Evolutionary conservation across 2,329 filamentous ascomycete genomes (phyloP).

Genomic region (Pseudogymnoascus sp.): DNA sequence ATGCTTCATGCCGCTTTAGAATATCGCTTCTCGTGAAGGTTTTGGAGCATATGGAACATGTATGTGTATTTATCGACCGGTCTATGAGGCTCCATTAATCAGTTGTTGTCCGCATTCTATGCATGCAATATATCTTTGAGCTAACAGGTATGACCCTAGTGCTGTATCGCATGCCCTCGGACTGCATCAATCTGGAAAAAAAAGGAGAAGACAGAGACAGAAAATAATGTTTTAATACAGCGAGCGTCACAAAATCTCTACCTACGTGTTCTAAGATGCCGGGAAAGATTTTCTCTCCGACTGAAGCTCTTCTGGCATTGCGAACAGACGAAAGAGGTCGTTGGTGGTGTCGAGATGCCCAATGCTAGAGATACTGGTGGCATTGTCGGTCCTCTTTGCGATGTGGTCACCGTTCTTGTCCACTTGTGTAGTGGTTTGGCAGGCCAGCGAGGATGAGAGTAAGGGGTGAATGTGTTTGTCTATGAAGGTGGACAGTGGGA

Average conservation of each 20-base stretch:
- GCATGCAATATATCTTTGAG: background rate
- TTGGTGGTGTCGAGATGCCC: background rate
- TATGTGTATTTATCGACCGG: conserved; percentile 12
- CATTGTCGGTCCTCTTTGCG: background rate
- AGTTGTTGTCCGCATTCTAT: background rate
- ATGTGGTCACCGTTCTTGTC: background rate
- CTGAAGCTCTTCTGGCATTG: conserved; percentile 19
- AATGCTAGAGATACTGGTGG: background rate
- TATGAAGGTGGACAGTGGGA: background rate
- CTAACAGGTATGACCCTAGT: background rate
- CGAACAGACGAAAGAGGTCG: conserved; percentile 12
- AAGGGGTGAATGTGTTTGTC: background rate
- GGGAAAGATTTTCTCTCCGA: conserved; percentile 21
- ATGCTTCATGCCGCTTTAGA: conserved; percentile 19
- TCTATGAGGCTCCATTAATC: background rate
- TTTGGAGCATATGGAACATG: conserved; percentile 20
- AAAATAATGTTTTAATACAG: background rate
- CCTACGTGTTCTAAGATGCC: conserved; percentile 20
- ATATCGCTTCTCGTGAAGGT: conserved; percentile 22
- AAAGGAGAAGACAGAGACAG: background rate
- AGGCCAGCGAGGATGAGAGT: background rate
- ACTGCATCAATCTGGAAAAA: conserved; percentile 13
- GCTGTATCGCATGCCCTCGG: background rate
- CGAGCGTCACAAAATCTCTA: background rate
- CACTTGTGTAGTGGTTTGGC: background rate